A percentile compares a stretch with the other conserved stretches of the same genome.
Evolutionary conservation across 2,329 filamentous ascomycete species (phyloP).

Genomic region (Aspergillus novoparasiticus): DNA sequence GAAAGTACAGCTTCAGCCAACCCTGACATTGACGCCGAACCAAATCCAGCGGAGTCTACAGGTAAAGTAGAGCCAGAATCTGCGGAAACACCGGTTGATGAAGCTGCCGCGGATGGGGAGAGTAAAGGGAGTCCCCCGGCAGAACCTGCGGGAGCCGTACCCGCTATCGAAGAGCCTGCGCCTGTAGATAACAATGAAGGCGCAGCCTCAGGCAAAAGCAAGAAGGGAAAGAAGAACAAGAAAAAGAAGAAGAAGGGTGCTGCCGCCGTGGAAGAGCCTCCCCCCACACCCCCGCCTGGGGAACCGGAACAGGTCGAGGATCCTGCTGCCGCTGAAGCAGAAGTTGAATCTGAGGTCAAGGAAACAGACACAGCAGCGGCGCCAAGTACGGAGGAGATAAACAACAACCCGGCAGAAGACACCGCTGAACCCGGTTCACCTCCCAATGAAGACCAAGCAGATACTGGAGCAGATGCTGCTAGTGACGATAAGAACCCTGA

Average conservation of each 20-base stretch:
- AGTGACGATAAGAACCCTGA: constrained; percentile 1
- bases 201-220: constrained; percentile 10
- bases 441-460: constrained; percentile 1
- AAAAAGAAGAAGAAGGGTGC: constrained; percentile 32
- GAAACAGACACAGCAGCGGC: constrained; percentile 1
- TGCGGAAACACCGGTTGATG: constrained; percentile 9
- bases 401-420: constrained; percentile 14
- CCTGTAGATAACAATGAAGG: constrained; percentile 2
- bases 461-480: constrained; percentile 18
- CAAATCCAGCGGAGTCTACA: not conserved
- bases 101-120: constrained; percentile 2
- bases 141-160: constrained; percentile 16
- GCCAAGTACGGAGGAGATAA: constrained; percentile 13
- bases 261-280: constrained; percentile 33
- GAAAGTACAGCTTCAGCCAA: not conserved
- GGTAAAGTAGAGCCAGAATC: constrained; percentile 15
- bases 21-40: not conserved
- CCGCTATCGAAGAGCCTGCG: not conserved
- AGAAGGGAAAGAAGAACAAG: constrained; percentile 30
- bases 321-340: constrained; percentile 1
- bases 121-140: constrained; percentile 8
- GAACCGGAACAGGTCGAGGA: constrained; percentile 17
- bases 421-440: not conserved
- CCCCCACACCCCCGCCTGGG: constrained; percentile 40
- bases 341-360: constrained; percentile 16